These are phyloP conservation scores for Sarocladiaceae sp. DNA, from an alignment of 2,329 filamentous ascomycete species.

Conservation along the genomic window DNA sequence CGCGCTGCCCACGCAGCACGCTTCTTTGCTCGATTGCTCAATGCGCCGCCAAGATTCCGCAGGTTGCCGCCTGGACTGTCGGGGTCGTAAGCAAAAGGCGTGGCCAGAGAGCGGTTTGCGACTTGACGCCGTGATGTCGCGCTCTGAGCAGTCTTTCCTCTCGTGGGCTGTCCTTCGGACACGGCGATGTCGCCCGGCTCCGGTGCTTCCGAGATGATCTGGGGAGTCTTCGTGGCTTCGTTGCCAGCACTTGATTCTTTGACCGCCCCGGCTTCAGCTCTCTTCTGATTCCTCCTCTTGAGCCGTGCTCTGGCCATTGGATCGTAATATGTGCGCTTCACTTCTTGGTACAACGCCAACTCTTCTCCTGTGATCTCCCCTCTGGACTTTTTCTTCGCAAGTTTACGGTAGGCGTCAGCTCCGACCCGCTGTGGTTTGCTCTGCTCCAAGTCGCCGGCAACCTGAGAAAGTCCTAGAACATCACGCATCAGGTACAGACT, in stretches of 20 bases:
- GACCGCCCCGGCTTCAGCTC: neutral
- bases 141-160: no score
- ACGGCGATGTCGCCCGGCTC: no score
- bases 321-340: neutral
- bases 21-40: neutral
- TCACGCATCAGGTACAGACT: conserved; percentile 35
- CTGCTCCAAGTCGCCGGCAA: neutral
- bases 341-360: neutral
- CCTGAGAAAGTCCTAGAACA: conserved; percentile 12
- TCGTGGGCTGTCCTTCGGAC: no score
- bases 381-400: neutral
- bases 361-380: neutral
- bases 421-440: neutral
- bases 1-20: neutral
- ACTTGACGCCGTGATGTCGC: no score
- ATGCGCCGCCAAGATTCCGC: neutral
- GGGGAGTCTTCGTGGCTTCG: no score
- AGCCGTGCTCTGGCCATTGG: neutral
- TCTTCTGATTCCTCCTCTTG: neutral
- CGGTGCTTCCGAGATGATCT: no score
- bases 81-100: neutral
- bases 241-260: no score
- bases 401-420: neutral
- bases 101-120: no score
- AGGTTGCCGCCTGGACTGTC: neutral